phyloP scores from a whole-genome alignment of 2,329 filamentous ascomycete species.

The Diaporthe caulivora region DNA sequence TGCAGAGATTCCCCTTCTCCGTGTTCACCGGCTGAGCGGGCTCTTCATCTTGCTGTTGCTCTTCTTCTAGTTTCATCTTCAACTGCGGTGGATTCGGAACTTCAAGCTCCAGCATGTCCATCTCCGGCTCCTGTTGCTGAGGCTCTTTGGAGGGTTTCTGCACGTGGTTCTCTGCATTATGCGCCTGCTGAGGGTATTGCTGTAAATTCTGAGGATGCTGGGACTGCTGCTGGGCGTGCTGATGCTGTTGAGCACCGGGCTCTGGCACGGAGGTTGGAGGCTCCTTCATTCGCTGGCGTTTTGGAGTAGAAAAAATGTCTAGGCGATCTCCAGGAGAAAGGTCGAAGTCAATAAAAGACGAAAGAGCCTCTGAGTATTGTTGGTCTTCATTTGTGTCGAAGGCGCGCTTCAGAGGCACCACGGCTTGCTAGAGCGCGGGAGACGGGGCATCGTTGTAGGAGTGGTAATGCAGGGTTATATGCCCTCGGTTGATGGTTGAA shows the following conservation, averaged over 20 bases:
- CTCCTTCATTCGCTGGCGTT: background rate
- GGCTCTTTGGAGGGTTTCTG: too few species aligned
- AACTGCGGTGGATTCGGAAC: background rate
- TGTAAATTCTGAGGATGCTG: too few species aligned
- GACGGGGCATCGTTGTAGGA: background rate
- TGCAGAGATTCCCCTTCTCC: too few species aligned
- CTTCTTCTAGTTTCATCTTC: background rate
- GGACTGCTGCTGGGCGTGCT: too few species aligned
- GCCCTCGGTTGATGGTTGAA: background rate
- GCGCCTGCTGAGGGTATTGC: too few species aligned
- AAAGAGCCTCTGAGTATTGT: background rate
- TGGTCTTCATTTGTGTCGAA: background rate
- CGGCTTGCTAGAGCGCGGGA: too few species aligned
- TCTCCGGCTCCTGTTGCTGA: background rate
- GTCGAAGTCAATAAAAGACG: background rate
- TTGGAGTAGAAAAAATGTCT: background rate
- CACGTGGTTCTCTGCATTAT: too few species aligned
- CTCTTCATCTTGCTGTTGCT: background rate
- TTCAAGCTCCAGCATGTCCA: background rate
- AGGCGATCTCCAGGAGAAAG: too few species aligned
- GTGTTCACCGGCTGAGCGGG: too few species aligned
- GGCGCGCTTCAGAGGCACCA: background rate
- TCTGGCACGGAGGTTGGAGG: too few species aligned
- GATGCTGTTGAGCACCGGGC: too few species aligned
- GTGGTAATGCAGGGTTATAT: slow-evolving; percentile 8